Conservation (phyloP, 768 basidiomycete species). For the Mycena rosella region DNA sequence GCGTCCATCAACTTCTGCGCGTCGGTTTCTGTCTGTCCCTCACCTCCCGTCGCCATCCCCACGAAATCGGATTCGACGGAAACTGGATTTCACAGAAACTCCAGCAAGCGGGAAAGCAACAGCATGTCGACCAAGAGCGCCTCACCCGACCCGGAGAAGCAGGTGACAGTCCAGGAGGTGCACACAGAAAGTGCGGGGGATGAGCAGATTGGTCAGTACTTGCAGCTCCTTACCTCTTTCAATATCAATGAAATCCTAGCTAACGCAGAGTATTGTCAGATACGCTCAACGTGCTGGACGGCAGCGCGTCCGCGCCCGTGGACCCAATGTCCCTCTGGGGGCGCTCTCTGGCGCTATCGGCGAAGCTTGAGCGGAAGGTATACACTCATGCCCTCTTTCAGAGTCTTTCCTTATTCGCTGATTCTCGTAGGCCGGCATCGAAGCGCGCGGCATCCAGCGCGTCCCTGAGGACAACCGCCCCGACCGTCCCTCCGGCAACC, state of each 20-base stretch:
- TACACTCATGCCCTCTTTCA: background rate
- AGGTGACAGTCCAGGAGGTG: background rate
- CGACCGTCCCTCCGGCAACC: no score
- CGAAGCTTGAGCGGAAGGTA: constrained; percentile 24
- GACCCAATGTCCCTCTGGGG: constrained; percentile 26
- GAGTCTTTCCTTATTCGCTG: background rate
- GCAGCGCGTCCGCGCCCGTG: constrained; percentile 6
- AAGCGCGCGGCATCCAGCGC: constrained; percentile 52
- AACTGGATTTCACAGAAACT: no score
- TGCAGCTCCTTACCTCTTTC: background rate
- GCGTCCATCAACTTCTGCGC: no score
- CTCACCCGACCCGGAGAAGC: background rate
- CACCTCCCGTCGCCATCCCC: no score
- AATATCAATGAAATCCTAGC: background rate
- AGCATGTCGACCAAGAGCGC: background rate
- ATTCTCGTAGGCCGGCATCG: constrained; percentile 41
- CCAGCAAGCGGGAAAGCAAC: no score
- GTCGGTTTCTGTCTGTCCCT: no score
- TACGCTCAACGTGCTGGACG: constrained; percentile 25
- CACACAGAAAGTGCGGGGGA: background rate
- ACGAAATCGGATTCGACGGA: no score
- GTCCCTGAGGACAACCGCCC: constrained; percentile 41
- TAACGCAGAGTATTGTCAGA: background rate
- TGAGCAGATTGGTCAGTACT: background rate
- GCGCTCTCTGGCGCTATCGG: constrained; percentile 21